Base-by-base conservation (phyloP, 2,329 filamentous ascomycete genomes). In the Claviceps sp. region DNA sequence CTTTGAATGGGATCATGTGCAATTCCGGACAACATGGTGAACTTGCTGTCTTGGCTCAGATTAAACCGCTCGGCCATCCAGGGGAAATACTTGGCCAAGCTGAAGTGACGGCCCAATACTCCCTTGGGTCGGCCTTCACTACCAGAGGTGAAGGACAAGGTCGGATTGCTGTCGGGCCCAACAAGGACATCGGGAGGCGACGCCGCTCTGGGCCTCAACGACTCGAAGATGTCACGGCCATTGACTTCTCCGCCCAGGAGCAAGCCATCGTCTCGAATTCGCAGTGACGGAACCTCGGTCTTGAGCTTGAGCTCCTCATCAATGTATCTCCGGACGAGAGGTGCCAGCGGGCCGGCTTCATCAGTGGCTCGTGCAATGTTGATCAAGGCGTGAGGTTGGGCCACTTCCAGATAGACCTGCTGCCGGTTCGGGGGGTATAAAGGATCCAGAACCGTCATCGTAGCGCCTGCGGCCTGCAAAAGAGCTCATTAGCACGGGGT, bases 61-160 rank as follows among this genome's bases (percentile, higher is more conserved):
- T 81, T 74, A 66, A 97, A 97, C 2, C 74, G 81, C 68, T 93
- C 72, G 0, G 88, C 81, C 91, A 97, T 97, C 90, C 89, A 97
- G 20, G 84, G 81, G 63, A 91, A 94, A 70, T 95, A 97, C 60
- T 85, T 83, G 1, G 88, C 79, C 55, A 97, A 72, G 49, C 81
- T 86, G 70, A 85, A 97, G 68, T 97, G 91, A 14, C 91, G 79
- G 1, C 91, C 90, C 52, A 82, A 77, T 13, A 97, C 91, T 59
- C 88, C 88, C 72, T 95, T 95, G 37, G 88, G 89, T 57, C 79
- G 46, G 86, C 88, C 69, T 26, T 94, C 87, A 1, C 75, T 79
- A 4, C 89, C 88, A 6, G 75, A 81, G 1, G 86, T 89, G 64
- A 87, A 89, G 30, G 73, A 78, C 1, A 95, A 72, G 0, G 85